These are phyloP conservation scores for Aspergillus diversus DNA, from an alignment of 495 filamentous ascomycete genomes.

Conservation along the genomic window DNA sequence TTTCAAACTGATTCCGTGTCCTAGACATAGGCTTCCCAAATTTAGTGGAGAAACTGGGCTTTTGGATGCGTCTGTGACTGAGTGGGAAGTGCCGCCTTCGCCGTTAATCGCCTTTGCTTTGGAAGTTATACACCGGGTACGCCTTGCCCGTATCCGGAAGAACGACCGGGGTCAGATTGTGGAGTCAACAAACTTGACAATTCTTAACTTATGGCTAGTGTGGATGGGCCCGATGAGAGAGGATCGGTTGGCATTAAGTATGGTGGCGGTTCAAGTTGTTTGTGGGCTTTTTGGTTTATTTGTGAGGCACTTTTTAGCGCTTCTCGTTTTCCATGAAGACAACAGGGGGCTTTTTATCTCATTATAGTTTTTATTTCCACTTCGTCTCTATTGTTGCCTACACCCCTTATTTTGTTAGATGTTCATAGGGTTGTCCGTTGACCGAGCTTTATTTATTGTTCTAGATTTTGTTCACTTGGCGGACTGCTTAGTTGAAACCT, in stretches of 20 bases:
- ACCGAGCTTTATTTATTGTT: no score
- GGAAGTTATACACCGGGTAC: conserved; percentile 64
- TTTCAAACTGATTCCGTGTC: conserved; percentile 86
- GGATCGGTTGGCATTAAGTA: conserved; percentile 75
- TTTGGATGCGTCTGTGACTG: conserved; percentile 80
- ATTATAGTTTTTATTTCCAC: conserved; percentile 30
- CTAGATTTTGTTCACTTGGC: no score
- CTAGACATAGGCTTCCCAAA: conserved; percentile 84
- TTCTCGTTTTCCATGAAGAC: conserved; percentile 84
- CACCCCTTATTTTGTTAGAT: neutral
- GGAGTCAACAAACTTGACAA: conserved; percentile 87
- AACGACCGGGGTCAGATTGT: conserved; percentile 70
- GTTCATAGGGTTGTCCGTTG: neutral
- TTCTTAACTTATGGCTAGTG: conserved; percentile 94
- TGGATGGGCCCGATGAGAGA: conserved; percentile 94
- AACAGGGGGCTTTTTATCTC: conserved; percentile 57
- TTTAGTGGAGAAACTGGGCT: conserved; percentile 84
- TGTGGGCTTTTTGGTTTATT: conserved; percentile 82
- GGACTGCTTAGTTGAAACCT: no score
- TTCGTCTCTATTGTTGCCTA: conserved; percentile 20
- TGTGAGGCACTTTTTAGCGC: conserved; percentile 79
- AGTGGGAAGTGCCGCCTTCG: conserved; percentile 74
- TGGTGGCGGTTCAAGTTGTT: conserved; percentile 71
- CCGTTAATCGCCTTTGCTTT: conserved; percentile 61
- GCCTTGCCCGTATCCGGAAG: conserved; percentile 64